Conservation (phyloP, 106 monocot species). For the Gastrodia elata region DNA sequence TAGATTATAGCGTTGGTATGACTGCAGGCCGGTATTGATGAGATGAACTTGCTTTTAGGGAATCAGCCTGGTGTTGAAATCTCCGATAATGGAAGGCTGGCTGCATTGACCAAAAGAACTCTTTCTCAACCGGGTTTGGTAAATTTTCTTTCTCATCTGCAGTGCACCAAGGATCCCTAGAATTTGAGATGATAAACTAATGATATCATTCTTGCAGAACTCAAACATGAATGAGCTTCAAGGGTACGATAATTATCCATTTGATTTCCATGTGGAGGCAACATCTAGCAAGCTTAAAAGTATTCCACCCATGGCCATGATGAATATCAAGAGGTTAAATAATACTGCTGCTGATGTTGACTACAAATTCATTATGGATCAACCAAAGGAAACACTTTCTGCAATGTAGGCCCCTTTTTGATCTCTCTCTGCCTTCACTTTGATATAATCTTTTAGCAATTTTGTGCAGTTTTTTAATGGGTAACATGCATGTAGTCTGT, state of each 20-base stretch:
- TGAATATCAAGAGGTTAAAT: slow-evolving; percentile 26
- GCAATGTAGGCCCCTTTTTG: slow-evolving; percentile 3
- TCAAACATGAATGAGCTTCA: slow-evolving; percentile 22
- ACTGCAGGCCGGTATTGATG: slow-evolving; percentile 33
- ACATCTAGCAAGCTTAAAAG: slow-evolving; percentile 20
- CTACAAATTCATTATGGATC: slow-evolving; percentile 18
- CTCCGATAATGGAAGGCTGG: slow-evolving; percentile 12
- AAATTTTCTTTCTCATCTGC: not conserved
- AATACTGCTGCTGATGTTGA: slow-evolving; percentile 16
- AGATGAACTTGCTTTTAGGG: slow-evolving; percentile 15
- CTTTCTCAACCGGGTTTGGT: slow-evolving; percentile 16
- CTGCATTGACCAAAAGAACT: slow-evolving; percentile 10
- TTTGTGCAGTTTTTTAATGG: not conserved
- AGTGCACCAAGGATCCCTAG: not conserved
- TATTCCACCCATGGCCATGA: slow-evolving; percentile 22
- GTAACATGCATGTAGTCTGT: not conserved
- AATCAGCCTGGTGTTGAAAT: slow-evolving; percentile 19
- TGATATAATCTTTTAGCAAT: too few species aligned
- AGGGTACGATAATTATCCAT: slow-evolving; percentile 28
- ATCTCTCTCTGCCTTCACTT: not conserved
- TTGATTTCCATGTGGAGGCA: slow-evolving; percentile 25
- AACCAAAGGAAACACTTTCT: slow-evolving; percentile 18
- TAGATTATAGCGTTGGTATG: slow-evolving; percentile 2
- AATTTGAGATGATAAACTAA: not conserved
- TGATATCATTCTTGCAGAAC: slow-evolving; percentile 22